phyloP scores from a whole-genome alignment of 768 basidiomycete genomes.

The Rubroboletus pulcherrimus region DNA sequence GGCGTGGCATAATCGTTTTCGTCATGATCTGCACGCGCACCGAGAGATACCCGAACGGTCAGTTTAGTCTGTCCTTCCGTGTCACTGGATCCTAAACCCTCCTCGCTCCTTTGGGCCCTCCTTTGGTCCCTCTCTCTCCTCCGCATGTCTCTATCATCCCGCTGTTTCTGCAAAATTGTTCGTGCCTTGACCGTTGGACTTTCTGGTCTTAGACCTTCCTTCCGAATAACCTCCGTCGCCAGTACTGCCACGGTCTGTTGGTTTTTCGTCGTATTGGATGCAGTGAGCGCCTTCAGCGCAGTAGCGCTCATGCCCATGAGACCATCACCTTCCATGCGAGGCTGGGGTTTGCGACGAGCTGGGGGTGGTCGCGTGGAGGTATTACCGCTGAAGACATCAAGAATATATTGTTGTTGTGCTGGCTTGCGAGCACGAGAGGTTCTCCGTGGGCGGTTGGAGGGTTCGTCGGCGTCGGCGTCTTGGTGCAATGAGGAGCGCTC shows the following conservation, averaged over 20 bases:
- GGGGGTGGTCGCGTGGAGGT: slow-evolving; percentile 27
- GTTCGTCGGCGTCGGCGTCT: slow-evolving; percentile 1
- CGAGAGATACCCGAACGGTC: slow-evolving; percentile 1
- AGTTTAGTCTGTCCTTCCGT: slow-evolving; percentile 27
- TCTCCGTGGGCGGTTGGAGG: slow-evolving; percentile 37
- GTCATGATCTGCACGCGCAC: slow-evolving; percentile 14
- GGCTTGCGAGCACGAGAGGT: slow-evolving; percentile 50
- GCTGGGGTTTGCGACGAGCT: slow-evolving; percentile 44
- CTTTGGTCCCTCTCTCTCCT: slow-evolving; percentile 58
- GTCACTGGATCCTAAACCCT: slow-evolving; percentile 25
- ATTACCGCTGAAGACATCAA: slow-evolving; percentile 38
- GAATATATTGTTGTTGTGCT: slow-evolving; percentile 30
- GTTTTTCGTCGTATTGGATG: slow-evolving; percentile 68
- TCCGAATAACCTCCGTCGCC: slow-evolving; percentile 68
- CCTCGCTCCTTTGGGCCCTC: slow-evolving; percentile 48
- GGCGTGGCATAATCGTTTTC: slow-evolving; percentile 25
- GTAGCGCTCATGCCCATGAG: slow-evolving; percentile 68
- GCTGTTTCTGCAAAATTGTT: slow-evolving; percentile 62
- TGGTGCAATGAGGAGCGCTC: slow-evolving; percentile 11
- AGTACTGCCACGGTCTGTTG: slow-evolving; percentile 61
- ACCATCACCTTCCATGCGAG: slow-evolving; percentile 35
- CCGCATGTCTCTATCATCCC: slow-evolving; percentile 55
- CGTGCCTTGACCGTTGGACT: slow-evolving; percentile 75
- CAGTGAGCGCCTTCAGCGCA: slow-evolving; percentile 67
- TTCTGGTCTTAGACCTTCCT: slow-evolving; percentile 66